Percentiles rank a stretch among this genome's conserved stretches.
These are phyloP conservation scores for Oligophagozyma castellii DNA, from an alignment of 1,139 yeast species.

Conservation along the genomic window DNA sequence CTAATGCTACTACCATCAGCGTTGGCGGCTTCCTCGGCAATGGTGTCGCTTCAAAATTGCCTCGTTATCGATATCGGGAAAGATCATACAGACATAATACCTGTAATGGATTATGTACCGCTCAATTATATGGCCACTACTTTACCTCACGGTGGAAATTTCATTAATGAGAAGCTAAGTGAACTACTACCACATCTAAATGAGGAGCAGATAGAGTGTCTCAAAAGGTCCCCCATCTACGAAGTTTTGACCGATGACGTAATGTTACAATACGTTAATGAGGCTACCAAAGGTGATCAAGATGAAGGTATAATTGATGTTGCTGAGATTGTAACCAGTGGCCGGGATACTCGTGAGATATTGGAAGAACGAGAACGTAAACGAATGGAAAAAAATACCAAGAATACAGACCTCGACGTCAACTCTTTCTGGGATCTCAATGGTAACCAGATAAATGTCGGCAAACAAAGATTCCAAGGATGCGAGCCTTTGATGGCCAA, in stretches of 20 bases:
- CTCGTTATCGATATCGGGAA: constrained; percentile 73
- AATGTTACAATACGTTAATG: constrained; percentile 43
- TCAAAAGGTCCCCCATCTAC: constrained; percentile 62
- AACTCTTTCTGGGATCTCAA: constrained; percentile 51
- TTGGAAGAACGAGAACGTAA: constrained; percentile 41
- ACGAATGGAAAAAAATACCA: constrained; percentile 28
- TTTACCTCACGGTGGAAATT: constrained; percentile 46
- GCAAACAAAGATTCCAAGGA: constrained; percentile 82
- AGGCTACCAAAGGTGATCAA: constrained; percentile 30
- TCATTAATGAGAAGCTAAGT: constrained; percentile 41
- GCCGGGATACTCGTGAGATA: constrained; percentile 47
- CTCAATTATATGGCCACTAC: constrained; percentile 41
- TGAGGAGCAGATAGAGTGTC: constrained; percentile 49
- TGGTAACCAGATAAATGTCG: constrained; percentile 47
- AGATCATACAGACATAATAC: constrained; percentile 61
- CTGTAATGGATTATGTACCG: constrained; percentile 59
- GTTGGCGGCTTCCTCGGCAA: constrained; percentile 62
- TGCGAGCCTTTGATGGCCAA: constrained; percentile 41
- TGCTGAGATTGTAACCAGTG: constrained; percentile 77
- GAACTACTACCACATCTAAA: constrained; percentile 45
- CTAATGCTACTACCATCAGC: constrained; percentile 58
- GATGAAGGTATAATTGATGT: constrained; percentile 76
- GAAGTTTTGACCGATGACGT: constrained; percentile 64
- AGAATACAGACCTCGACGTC: constrained; percentile 46
- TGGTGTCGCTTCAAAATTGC: constrained; percentile 46